Evolutionary conservation across 1,139 yeast species (phyloP).

Genomic region (Hansenula lynferdii): DNA sequence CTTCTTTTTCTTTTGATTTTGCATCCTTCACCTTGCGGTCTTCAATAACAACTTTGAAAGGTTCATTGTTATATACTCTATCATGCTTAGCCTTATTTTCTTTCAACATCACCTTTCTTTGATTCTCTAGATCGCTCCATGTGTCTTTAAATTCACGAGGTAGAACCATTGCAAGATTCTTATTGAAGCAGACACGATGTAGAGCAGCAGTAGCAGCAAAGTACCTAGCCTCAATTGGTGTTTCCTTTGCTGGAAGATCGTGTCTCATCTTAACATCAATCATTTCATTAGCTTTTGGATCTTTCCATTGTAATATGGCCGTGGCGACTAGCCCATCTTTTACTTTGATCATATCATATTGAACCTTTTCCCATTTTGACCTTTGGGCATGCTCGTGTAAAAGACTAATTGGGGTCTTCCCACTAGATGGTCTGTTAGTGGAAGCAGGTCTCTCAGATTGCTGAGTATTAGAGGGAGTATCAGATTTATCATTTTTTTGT

Average conservation of each 20-base stretch:
- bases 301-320: slow-evolving; percentile 61
- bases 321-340: slow-evolving; percentile 58
- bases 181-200: slow-evolving; percentile 73
- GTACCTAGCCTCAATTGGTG: slow-evolving; percentile 87
- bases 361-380: slow-evolving; percentile 85
- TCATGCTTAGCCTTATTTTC: slow-evolving; percentile 45
- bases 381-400: slow-evolving; percentile 87
- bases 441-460: slow-evolving; percentile 38
- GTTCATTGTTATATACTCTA: slow-evolving; percentile 57
- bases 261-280: slow-evolving; percentile 50
- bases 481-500: slow-evolving; percentile 16
- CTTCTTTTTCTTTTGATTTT: slow-evolving; percentile 40
- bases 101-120: slow-evolving; percentile 41
- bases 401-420: slow-evolving; percentile 84
- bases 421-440: slow-evolving; percentile 65
- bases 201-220: slow-evolving; percentile 85
- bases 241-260: slow-evolving; percentile 36
- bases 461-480: slow-evolving; percentile 1
- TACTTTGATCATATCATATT: slow-evolving; percentile 57
- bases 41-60: slow-evolving; percentile 60
- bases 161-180: slow-evolving; percentile 80
- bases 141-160: slow-evolving; percentile 77
- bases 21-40: slow-evolving; percentile 40
- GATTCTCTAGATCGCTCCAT: slow-evolving; percentile 70
- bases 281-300: slow-evolving; percentile 74